Base-by-base conservation (phyloP, 1,284 basidiomycete genomes). In the Ustilago shanxiensis region DNA sequence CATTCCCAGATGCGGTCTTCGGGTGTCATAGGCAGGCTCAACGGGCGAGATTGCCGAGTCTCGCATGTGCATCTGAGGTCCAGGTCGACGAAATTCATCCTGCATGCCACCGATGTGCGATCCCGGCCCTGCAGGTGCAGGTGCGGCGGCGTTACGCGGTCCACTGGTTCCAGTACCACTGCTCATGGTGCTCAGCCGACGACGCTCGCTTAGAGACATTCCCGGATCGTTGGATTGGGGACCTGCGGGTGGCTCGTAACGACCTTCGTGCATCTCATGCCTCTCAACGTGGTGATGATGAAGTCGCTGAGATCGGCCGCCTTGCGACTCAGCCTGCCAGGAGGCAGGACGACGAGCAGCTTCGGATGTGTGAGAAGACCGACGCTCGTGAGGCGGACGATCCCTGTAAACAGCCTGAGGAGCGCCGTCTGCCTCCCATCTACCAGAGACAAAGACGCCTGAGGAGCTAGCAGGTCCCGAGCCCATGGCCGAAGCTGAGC, bases 21-120 rank as follows among this genome's bases (percentile, higher is more conserved):
- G 70, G 35, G 47, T 57, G 14, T 66, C 65, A 39, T 67, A 72
- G 14, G 52, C 53, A 50, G 64, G 64, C 53, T 57, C 49, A 7
- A 44, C 9, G 18, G 70, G 70, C 49, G 70, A 67, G 51, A 64
- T 60, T 55, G n/a, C 49, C 16, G 64, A 29, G 13, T 72, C 70
- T 24, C 70, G 33, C 20, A 39, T 31, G 11, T 59, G 33, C 60
- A 57, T 66, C 14, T 58, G 62, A 3, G 55, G 62, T 20, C 55
- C 59, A 14, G 72, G 67, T 58, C 72, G 67, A 26, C 67, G 60
- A 18, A 75, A 75, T 16, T 75, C 72, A 20, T 71, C 64, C 8
- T 64, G 64, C 52, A 53, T 53, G 41, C 57, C 49, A n/a, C 45
- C 33, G 22, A 60, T 51, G 3, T 51, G 14, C 3, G 53, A 50